Conservation (phyloP, 2,329 filamentous ascomycete species). For the Fragosphaeria purpurea region DNA sequence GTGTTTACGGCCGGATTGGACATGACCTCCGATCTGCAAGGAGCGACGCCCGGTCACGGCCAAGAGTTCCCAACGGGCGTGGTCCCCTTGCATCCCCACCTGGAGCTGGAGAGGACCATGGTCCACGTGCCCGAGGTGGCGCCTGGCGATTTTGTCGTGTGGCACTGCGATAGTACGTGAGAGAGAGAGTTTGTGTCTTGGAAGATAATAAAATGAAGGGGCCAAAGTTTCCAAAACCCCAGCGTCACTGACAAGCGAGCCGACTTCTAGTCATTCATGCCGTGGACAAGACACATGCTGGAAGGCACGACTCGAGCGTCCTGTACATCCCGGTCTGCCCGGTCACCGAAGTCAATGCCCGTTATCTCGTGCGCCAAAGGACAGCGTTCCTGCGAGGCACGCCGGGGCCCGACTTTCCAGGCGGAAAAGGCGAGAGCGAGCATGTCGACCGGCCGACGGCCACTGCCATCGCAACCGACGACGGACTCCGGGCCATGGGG, state of each 20-base stretch:
- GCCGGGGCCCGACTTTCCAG: conserved; percentile 61
- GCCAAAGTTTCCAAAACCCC: not conserved
- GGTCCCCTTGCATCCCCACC: conserved; percentile 53
- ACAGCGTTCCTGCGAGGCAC: conserved; percentile 59
- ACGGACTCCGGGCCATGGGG: conserved; percentile 35
- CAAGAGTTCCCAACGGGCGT: conserved; percentile 53
- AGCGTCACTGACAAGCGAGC: not conserved
- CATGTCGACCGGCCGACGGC: conserved; percentile 38
- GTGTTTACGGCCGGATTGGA: conserved; percentile 15
- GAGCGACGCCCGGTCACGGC: conserved; percentile 55
- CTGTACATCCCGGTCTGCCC: conserved; percentile 85
- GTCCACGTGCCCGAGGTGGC: conserved; percentile 57
- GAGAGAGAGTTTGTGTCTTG: not conserved
- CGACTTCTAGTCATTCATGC: conserved; percentile 53
- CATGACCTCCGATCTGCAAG: conserved; percentile 42
- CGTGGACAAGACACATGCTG: conserved; percentile 69
- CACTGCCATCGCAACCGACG: conserved; percentile 23
- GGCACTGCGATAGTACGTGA: conserved; percentile 66
- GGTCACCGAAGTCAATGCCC: conserved; percentile 62
- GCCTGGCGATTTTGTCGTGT: conserved; percentile 69
- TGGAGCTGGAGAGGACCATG: conserved; percentile 59
- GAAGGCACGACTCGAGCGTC: conserved; percentile 66
- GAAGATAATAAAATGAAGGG: too few relatives aligned
- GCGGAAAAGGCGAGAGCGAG: conserved; percentile 55
- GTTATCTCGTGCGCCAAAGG: conserved; percentile 61